These are phyloP conservation scores for Arxiozyma heterogenica DNA, from an alignment of 1,139 yeast genomes.

Conservation along the genomic window DNA sequence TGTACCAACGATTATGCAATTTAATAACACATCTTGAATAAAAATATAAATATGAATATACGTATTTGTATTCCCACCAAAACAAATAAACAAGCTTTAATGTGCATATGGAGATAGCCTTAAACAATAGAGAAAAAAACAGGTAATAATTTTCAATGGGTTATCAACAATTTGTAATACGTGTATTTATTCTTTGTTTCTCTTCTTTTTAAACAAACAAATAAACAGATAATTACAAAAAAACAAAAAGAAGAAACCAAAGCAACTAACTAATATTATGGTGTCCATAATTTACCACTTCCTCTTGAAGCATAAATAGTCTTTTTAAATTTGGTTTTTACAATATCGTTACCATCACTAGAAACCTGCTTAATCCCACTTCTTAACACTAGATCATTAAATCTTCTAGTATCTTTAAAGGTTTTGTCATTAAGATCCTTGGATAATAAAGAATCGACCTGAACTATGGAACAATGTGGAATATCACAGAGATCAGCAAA, in stretches of 20 bases:
- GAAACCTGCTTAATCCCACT: constrained; percentile 18
- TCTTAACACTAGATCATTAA: constrained; percentile 19
- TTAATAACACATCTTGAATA: not conserved
- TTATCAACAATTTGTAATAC: not conserved
- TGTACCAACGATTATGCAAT: no score
- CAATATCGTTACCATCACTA: constrained; percentile 19
- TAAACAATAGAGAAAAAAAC: not conserved
- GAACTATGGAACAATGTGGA: constrained; percentile 25
- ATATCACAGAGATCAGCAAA: constrained; percentile 22
- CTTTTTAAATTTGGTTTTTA: constrained; percentile 23
- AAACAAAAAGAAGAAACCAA: not conserved
- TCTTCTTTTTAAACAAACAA: not conserved
- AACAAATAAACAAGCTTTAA: not conserved
- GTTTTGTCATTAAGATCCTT: constrained; percentile 21
- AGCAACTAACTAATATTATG: constrained; percentile 7
- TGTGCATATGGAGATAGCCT: not conserved
- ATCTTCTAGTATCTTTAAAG: constrained; percentile 20
- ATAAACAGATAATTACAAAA: not conserved
- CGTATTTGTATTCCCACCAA: not conserved
- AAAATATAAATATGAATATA: no score
- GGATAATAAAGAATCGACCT: constrained; percentile 24
- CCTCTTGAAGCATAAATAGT: constrained; percentile 29
- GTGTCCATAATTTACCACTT: constrained; percentile 27
- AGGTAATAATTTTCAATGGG: not conserved
- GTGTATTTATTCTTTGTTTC: not conserved